phyloP scores from a whole-genome alignment of 2,329 filamentous ascomycete species.

The Xylariaceae sp. region DNA sequence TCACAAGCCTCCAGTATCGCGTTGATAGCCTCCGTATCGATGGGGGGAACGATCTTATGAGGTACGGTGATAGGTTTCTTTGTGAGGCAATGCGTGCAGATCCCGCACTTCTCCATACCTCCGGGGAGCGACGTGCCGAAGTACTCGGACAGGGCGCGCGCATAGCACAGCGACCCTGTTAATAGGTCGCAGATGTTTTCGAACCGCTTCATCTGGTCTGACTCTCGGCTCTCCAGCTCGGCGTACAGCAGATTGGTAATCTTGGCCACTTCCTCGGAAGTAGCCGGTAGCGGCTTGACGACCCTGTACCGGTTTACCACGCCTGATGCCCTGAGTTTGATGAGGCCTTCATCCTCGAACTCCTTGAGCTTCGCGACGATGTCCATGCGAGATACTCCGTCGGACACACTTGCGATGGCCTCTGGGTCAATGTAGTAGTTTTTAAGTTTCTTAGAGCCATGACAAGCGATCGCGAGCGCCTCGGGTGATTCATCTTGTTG shows the following conservation, averaged over 20 bases:
- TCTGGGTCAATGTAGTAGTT: slow-evolving; percentile 47
- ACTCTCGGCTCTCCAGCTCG: slow-evolving; percentile 47
- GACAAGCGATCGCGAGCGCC: slow-evolving; percentile 39
- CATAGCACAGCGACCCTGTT: slow-evolving; percentile 47
- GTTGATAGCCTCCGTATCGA: slow-evolving; percentile 38
- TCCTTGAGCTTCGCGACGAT: slow-evolving; percentile 50
- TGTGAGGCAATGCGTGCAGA: slow-evolving; percentile 47
- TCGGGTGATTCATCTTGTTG: slow-evolving; percentile 36
- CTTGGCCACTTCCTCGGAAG: slow-evolving; percentile 36
- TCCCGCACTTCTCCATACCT: slow-evolving; percentile 43
- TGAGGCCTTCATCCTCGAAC: slow-evolving; percentile 43
- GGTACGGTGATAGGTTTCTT: slow-evolving; percentile 36
- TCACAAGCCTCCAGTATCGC: slow-evolving; percentile 39
- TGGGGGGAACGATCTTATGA: slow-evolving; percentile 33
- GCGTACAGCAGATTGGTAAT: slow-evolving; percentile 44
- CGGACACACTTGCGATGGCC: slow-evolving; percentile 22
- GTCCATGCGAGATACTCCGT: slow-evolving; percentile 38
- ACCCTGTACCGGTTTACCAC: slow-evolving; percentile 51
- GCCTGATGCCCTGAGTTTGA: slow-evolving; percentile 48
- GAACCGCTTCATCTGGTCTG: slow-evolving; percentile 47
- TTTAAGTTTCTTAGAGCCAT: slow-evolving; percentile 35
- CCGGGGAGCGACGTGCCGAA: slow-evolving; percentile 50
- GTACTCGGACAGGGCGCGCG: slow-evolving; percentile 46
- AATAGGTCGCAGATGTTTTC: slow-evolving; percentile 48
- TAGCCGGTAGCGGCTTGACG: slow-evolving; percentile 40